Percentiles rank a stretch among this genome's conserved stretches.
Evolutionary conservation across 2,329 filamentous ascomycete genomes (phyloP).

Genomic region (Dothiorella sarmentorum): DNA sequence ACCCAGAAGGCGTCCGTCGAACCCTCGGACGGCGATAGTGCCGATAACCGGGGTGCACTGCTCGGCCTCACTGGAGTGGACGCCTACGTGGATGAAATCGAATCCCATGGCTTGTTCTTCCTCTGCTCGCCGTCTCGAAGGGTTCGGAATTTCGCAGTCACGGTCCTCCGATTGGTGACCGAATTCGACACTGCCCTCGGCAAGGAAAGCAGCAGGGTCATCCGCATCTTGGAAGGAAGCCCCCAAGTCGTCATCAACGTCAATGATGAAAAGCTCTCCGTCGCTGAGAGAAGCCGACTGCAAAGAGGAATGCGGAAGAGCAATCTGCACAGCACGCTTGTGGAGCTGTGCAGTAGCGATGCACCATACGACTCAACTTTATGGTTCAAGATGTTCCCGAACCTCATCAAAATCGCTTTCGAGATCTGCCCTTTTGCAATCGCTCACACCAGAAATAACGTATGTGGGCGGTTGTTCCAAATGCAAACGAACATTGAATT

Average conservation of each 20-base stretch:
- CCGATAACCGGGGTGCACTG: slow-evolving; percentile 70
- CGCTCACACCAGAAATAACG: slow-evolving; percentile 82
- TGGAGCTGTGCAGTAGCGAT: slow-evolving; percentile 94
- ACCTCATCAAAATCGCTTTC: slow-evolving; percentile 84
- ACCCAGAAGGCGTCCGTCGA: slow-evolving; percentile 69
- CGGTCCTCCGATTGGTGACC: slow-evolving; percentile 83
- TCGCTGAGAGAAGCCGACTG: slow-evolving; percentile 87
- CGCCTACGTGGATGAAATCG: slow-evolving; percentile 93
- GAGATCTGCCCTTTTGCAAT: slow-evolving; percentile 90
- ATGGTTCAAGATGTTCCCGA: slow-evolving; percentile 98
- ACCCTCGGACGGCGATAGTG: slow-evolving; percentile 56
- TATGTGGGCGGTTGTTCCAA: slow-evolving; percentile 87
- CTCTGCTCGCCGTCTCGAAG: slow-evolving; percentile 90
- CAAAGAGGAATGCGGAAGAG: slow-evolving; percentile 85
- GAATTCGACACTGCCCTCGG: slow-evolving; percentile 90
- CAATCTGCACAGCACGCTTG: slow-evolving; percentile 78
- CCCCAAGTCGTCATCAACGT: slow-evolving; percentile 86
- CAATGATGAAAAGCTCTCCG: slow-evolving; percentile 84
- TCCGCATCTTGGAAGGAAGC: slow-evolving; percentile 87
- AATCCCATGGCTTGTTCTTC: slow-evolving; percentile 95
- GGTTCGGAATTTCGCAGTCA: slow-evolving; percentile 87
- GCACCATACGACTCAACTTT: slow-evolving; percentile 90
- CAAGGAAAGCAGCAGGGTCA: slow-evolving; percentile 76
- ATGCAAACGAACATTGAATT: slow-evolving; percentile 84
- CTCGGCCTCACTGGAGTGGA: slow-evolving; percentile 84